Evolutionary conservation across 345 rosid species (phyloP).

Genomic region (Bruguiera parviflora): DNA sequence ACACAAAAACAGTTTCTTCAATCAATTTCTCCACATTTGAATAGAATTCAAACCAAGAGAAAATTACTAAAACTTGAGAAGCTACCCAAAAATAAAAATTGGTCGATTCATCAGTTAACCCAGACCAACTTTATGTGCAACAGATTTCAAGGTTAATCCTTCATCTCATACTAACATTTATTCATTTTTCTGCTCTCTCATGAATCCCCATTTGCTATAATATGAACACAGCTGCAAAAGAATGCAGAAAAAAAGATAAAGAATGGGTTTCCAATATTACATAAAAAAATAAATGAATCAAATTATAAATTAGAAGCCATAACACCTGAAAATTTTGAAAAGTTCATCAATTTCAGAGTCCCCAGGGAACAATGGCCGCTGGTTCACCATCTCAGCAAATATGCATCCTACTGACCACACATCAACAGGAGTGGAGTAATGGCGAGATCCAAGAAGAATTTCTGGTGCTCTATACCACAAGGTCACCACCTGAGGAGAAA

Average conservation of each 20-base stretch:
- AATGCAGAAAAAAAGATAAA: not conserved
- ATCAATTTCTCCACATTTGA: not conserved
- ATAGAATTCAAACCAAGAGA: not conserved
- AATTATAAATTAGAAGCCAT: not conserved
- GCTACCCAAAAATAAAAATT: not conserved
- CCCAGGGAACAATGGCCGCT: constrained; percentile 89
- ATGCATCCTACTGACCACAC: constrained; percentile 99
- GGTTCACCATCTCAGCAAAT: constrained; percentile 98
- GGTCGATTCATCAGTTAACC: not conserved
- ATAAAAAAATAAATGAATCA: not conserved
- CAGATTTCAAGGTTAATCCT: not conserved
- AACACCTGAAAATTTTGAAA: constrained; percentile 91
- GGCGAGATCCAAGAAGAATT: constrained; percentile 91
- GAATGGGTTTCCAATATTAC: not conserved
- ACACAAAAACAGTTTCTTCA: no score
- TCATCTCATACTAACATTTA: not conserved
- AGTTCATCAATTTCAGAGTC: constrained; percentile 97
- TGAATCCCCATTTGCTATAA: not conserved
- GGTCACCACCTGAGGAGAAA: constrained; percentile 75
- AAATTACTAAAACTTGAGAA: not conserved
- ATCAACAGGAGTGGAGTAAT: constrained; percentile 97
- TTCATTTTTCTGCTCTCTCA: not conserved
- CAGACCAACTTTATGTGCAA: not conserved
- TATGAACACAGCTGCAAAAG: not conserved
- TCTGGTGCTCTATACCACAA: constrained; percentile 99